A percentile compares a stretch with the other conserved stretches of the same genome.
Conservation (phyloP, 169 alveolate species). For the Plasmodium gonderi region DNA sequence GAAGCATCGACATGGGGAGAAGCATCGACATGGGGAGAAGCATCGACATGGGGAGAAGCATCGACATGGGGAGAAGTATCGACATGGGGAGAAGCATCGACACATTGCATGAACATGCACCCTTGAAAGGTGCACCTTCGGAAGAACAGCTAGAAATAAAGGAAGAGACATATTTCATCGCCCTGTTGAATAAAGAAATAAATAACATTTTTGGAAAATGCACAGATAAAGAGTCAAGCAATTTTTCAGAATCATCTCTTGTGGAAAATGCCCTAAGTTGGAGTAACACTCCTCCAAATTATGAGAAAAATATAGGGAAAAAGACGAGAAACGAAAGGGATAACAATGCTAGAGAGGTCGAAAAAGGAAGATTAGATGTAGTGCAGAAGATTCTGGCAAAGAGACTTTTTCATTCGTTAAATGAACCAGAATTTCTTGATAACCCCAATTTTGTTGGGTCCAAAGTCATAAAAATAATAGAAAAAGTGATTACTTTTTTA, state of each 20-base stretch:
- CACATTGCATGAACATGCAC: too few species aligned
- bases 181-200: constrained; percentile 6
- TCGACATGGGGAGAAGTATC: neutral
- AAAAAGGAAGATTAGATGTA: neutral
- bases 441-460: neutral
- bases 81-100: neutral
- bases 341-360: neutral
- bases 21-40: neutral
- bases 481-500: constrained; percentile 12
- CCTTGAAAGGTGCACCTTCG: too few species aligned
- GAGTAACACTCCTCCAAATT: neutral
- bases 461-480: constrained; percentile 10
- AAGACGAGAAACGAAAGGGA: neutral
- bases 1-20: neutral
- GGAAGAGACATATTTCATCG: neutral
- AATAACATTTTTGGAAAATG: neutral
- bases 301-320: neutral
- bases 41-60: neutral
- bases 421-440: constrained; percentile 4
- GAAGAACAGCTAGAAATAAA: neutral
- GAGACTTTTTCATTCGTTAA: constrained; percentile 9
- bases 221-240: neutral
- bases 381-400: neutral
- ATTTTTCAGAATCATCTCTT: neutral
- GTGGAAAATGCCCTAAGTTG: neutral